Evolutionary conservation across 371 early-diverging fungal species (phyloP).

Genomic region (Mucor piriformis): DNA sequence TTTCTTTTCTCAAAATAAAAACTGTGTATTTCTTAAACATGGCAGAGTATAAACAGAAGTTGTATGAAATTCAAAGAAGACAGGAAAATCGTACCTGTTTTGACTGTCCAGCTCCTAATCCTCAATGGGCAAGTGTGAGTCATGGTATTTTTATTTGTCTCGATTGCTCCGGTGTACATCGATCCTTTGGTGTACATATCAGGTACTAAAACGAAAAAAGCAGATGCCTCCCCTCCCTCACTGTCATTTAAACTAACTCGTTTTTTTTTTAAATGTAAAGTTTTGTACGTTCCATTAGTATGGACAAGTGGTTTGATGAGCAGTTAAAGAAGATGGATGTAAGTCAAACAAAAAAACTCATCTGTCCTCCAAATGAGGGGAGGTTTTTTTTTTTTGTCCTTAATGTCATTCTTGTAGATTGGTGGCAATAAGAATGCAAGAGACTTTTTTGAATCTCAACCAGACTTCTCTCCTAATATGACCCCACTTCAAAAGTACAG

Average conservation of each 20-base stretch:
- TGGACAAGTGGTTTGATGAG: constrained; percentile 98
- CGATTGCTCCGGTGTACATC: constrained; percentile 93
- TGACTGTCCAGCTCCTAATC: constrained; percentile 84
- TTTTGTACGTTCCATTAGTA: constrained; percentile 97
- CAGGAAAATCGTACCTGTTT: constrained; percentile 80
- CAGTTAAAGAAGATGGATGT: constrained; percentile 92
- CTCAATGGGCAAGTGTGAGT: constrained; percentile 94
- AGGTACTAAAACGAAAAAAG: constrained; percentile 46
- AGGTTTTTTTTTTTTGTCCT: neutral
- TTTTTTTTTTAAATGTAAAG: constrained; percentile 30
- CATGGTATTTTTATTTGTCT: constrained; percentile 98
- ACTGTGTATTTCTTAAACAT: neutral
- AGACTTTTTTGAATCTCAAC: constrained; percentile 84
- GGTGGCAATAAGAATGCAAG: constrained; percentile 94
- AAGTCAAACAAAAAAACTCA: no score
- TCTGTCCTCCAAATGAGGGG: no score
- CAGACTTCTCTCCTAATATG: constrained; percentile 83
- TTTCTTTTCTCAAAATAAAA: neutral
- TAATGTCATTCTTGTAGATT: constrained; percentile 40
- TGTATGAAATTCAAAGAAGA: constrained; percentile 72
- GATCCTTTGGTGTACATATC: constrained; percentile 94
- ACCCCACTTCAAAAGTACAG: constrained; percentile 83
- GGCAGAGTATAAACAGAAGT: constrained; percentile 66
- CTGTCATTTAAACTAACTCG: neutral
- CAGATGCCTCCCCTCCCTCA: no score